Base-by-base conservation (phyloP, 1,284 basidiomycete genomes). In the Schizophyllum amplum region DNA sequence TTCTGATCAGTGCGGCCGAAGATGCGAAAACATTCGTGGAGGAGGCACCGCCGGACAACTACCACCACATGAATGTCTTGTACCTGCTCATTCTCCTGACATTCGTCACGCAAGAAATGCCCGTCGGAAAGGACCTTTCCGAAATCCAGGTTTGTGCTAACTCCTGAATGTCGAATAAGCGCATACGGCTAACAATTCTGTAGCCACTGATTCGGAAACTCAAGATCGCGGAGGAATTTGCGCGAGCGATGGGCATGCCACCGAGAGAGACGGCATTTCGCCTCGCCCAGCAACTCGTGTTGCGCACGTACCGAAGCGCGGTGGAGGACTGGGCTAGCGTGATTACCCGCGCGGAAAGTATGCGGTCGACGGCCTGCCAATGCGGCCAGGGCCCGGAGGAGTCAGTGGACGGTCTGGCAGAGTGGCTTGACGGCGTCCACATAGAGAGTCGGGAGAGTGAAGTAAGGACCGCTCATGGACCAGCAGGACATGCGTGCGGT, bases 1-100 rank as follows among this genome's bases (percentile, higher is more conserved):
- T 83, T 61, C 63, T 85, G 56, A 77, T 66, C 61, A 75, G 73
- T 51, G 81, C 84, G 0, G 66, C 76, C 59, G 82, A 86, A 33
- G 83, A 86, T 61, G 74, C 83, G 13, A 80, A 79, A 60, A 68
- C 69, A 5, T 86, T 79, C 64, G 71, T 83, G 1, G 67, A 71
- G 0, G 68, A 78, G 51, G 82, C 82, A 0, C 81, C 84, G 0
- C 83, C 84, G 1, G 84, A 86, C 63, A 78, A 78, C 50, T 70
- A 80, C 24, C 74, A 83, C 62, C 79, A 82, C 75, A 77, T 76
- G 66, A 77, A 72, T 42, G 74, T 84, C 13, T 63, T 79, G 4
- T 33, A 33, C 27, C 83, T 82, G 82, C 77, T 76, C 62, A 75
- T 83, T 17, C 63, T 80, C 13, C 71, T 84, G 33, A 75, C 72